Conservation (phyloP, 257 asterid genomes). For the Oldenlandia corymbosa region DNA sequence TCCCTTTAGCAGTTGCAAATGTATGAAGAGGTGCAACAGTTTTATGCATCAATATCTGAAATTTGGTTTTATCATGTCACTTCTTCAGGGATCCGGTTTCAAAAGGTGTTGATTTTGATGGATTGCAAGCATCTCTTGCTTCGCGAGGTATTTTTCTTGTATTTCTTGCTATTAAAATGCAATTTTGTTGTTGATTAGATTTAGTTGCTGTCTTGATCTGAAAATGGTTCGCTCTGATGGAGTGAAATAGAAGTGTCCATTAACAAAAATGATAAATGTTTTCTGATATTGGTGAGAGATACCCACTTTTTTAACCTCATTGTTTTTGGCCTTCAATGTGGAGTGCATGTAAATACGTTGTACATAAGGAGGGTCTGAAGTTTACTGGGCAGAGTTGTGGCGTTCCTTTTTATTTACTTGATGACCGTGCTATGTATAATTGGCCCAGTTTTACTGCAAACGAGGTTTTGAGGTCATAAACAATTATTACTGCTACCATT, state of each 20-base stretch:
- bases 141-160: constrained; percentile 46
- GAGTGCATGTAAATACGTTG: neutral
- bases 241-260: neutral
- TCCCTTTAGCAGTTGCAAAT: neutral
- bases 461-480: neutral
- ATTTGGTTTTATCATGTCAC: constrained; percentile 9
- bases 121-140: constrained; percentile 70
- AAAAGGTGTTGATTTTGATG: constrained; percentile 49
- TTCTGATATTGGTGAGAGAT: neutral
- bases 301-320: neutral
- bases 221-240: neutral
- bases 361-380: neutral
- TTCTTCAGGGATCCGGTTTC: constrained; percentile 72
- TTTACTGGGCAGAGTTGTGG: neutral
- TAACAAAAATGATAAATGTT: neutral
- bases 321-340: neutral
- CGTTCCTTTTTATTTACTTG: neutral
- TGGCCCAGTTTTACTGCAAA: neutral
- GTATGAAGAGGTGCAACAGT: neutral
- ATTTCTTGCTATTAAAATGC: constrained; percentile 10
- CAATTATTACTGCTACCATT: neutral
- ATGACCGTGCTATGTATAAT: neutral
- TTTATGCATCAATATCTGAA: neutral
- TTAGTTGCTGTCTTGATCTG: neutral
- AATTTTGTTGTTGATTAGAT: neutral